Evolutionary conservation across 371 early-diverging fungal species (phyloP), one percentile per base, ranked within the genome.

Genomic region (Lichtheimia ornata): DNA sequence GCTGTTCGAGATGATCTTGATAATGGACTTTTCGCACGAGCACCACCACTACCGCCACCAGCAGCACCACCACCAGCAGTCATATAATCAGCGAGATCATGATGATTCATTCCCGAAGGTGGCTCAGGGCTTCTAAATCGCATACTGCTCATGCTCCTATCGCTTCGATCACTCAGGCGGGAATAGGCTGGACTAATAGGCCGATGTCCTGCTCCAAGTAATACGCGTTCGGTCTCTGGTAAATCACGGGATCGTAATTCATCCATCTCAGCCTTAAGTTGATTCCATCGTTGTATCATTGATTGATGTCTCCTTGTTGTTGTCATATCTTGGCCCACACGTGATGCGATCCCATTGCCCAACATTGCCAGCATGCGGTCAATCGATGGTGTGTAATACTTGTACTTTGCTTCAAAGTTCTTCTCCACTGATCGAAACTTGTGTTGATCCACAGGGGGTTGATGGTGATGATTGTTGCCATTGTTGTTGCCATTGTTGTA

Each of bases 391-490:
- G 81, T 73, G 55, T 81, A 87, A 60, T 83, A 83, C 62, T 85
- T 84, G 65, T 82, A 77, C 65, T 84, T 84, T 49, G 82, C 81
- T 58, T 87, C 87, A 65, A 87, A 87, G 11, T 76, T 82, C 67
- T 85, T 84, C 63, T 83, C 84, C 40, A 79, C 70, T 6, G 76
- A 74, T 54, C 79, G 72, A 15, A 82, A 71, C 53, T 83, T 81
- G 15, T 76, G 76, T 2, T 69, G 69, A 35, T 75, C 77, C 24
- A 83, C 73, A 11, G 77, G 69, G 11, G 71, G 66, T 11, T 42
- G 56, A 24, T 54, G 56, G 17, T 54, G 54, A 54, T 24, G n/a
- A 22, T 22, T 18, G 44, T 27, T 56, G 22, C 42, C 42, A 27
- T 45, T 56, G 22, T 47, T 47, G 7, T n/a, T 22, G 12, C n/a